Evolutionary conservation across 129 eudicot species (phyloP).

Genomic region (Tagetes patula): DNA sequence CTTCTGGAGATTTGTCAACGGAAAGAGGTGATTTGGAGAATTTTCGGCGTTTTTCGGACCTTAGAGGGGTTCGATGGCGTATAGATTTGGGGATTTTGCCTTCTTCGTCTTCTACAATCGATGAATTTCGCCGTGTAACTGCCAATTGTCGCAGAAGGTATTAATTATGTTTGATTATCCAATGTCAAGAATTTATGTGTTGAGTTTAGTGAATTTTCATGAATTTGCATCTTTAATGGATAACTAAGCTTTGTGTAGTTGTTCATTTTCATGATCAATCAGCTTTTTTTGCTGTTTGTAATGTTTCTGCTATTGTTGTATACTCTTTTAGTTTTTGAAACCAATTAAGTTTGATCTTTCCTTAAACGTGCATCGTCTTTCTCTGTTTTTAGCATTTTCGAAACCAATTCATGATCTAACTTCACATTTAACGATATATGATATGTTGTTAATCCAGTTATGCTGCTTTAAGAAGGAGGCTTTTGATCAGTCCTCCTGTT

Average conservation of each 20-base stretch:
- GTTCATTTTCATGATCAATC: background rate
- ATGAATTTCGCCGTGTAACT: constrained; percentile 72
- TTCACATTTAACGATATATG: background rate
- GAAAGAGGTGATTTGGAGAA: constrained; percentile 9
- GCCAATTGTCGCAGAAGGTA: constrained; percentile 87
- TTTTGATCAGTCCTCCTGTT: constrained; percentile 66
- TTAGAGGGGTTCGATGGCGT: constrained; percentile 91
- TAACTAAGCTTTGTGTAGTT: too few relatives aligned
- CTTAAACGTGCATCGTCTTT: too few relatives aligned
- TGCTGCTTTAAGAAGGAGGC: constrained; percentile 72
- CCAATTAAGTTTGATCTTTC: too few relatives aligned
- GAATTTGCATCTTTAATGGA: too few relatives aligned
- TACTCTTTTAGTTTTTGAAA: too few relatives aligned
- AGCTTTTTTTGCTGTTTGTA: background rate
- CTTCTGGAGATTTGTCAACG: constrained; percentile 35
- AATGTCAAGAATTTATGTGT: background rate
- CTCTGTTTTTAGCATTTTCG: too few relatives aligned
- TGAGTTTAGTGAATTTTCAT: too few relatives aligned
- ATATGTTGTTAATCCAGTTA: constrained; percentile 40
- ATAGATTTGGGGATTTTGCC: constrained; percentile 89
- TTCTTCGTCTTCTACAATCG: constrained; percentile 44
- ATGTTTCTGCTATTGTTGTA: background rate
- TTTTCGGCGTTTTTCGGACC: constrained; percentile 46
- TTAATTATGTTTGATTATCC: background rate
- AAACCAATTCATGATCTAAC: background rate